Base-by-base conservation (phyloP, 2,329 filamentous ascomycete genomes). In the Dryadomyces quercus-mongolicae region DNA sequence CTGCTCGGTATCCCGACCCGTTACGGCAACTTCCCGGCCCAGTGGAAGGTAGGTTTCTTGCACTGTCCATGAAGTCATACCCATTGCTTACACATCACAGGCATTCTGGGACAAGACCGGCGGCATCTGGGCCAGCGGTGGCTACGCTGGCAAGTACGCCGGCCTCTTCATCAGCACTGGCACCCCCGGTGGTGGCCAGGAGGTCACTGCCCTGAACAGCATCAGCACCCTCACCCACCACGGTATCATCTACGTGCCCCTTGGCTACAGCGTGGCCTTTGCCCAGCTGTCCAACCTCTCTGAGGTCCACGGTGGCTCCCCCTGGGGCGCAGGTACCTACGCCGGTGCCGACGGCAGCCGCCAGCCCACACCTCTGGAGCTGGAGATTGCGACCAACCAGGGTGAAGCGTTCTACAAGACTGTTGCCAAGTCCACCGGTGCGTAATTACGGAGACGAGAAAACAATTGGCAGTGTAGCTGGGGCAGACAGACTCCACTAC, bases 301-400 rank as follows among this genome's bases (percentile, higher is more conserved):
- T 34, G 90, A 96, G 76, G 77, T 93, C 59, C 88, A 87, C 68
- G 93, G 93, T 65, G 93, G 93, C 58, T 82, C 79, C 57, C 78
- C 93, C 43, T 98, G 93, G 93, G 93, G 92, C 64, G 91, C 92
- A 38, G 93, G 93, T 66, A 95, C 92, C 60, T 94, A 95, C 63
- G 77, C 91, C 59, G 82, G 67, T 58, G 75, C 67, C 57, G 89
- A 96, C 63, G 93, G 93, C 63, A 88, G 85, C 56, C 85, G 93
- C 65, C 84, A 92, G 76, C 93, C 93, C 51, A 74, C 77, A 16
- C 67, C 73, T 9, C 76, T 81, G 62, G 93, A 98, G 77, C 73
- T 95, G 58, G 77, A 86, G 69, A 67, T 97, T 58, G 93, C 93
- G 57, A 78, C 75, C 58, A 78, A 79, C 62, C 93, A 98, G 75